Conservation (phyloP, 805 yeast genomes). For the Babjeviella inositovora region DNA sequence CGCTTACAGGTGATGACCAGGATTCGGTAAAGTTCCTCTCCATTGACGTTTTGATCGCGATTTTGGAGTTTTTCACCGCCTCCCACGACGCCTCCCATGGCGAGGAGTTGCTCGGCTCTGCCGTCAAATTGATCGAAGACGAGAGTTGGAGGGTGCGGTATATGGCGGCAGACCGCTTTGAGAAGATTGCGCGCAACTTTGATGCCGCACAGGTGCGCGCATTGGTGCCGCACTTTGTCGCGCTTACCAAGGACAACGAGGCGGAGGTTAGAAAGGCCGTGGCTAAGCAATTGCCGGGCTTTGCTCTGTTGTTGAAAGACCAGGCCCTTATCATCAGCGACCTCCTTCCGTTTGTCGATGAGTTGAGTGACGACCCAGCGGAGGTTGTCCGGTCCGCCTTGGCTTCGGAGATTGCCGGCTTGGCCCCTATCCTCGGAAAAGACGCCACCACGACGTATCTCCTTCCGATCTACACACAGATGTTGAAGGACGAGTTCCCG, state of each 20-base stretch:
- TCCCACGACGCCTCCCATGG: conserved; percentile 42
- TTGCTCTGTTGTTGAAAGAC: conserved; percentile 31
- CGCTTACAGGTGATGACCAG: conserved; percentile 70
- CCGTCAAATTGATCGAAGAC: conserved; percentile 65
- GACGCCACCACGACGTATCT: conserved; percentile 70
- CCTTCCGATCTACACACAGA: conserved; percentile 76
- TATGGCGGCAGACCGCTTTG: conserved; percentile 93
- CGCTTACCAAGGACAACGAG: conserved; percentile 79
- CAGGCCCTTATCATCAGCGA: conserved; percentile 41
- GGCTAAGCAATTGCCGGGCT: conserved; percentile 78
- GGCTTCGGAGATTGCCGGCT: conserved; percentile 74
- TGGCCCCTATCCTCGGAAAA: conserved; percentile 76
- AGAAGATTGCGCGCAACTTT: conserved; percentile 52
- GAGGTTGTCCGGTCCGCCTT: conserved; percentile 89
- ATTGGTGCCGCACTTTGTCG: conserved; percentile 55
- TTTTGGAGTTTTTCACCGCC: conserved; percentile 50
- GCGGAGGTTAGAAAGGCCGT: conserved; percentile 95
- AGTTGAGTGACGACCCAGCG: conserved; percentile 76
- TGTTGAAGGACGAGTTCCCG: conserved; percentile 94
- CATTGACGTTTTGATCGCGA: conserved; percentile 76
- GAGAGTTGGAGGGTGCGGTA: conserved; percentile 97
- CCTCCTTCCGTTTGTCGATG: conserved; percentile 72
- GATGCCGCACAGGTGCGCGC: conserved; percentile 33
- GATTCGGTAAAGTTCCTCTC: conserved; percentile 88
- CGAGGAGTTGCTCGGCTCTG: conserved; percentile 43